Evolutionary conservation across 768 basidiomycete species (phyloP).

Genomic region (Neoboletus brunneissimus): DNA sequence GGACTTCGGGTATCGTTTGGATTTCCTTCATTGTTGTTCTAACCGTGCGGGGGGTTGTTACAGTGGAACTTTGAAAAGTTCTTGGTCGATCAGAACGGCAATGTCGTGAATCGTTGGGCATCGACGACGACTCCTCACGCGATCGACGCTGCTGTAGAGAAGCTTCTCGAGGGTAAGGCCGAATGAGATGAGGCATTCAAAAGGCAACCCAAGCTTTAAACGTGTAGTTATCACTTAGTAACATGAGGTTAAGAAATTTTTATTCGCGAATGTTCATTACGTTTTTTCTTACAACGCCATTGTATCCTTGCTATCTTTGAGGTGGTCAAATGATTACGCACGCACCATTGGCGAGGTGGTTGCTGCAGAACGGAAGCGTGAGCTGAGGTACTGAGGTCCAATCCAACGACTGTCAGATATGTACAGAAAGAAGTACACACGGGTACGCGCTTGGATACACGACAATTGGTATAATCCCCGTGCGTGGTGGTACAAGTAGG

Average conservation of each 20-base stretch:
- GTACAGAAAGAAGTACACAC: no score
- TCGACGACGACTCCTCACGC: conserved; percentile 68
- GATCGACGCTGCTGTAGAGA: conserved; percentile 62
- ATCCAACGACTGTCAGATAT: neutral
- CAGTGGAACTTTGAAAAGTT: conserved; percentile 95
- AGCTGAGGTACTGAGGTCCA: no score
- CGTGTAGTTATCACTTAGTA: neutral
- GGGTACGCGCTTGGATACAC: neutral
- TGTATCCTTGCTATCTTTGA: neutral
- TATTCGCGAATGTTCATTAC: neutral
- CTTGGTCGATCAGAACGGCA: conserved; percentile 73
- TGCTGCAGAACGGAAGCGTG: neutral
- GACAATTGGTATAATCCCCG: neutral
- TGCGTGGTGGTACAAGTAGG: neutral
- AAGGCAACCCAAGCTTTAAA: conserved; percentile 15
- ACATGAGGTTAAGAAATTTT: neutral
- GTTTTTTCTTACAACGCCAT: neutral
- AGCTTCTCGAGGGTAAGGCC: conserved; percentile 41
- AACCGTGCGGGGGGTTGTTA: neutral
- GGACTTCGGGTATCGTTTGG: neutral
- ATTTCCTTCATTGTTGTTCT: neutral
- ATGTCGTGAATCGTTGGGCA: conserved; percentile 72
- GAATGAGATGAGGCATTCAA: conserved; percentile 11
- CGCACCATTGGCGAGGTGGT: no score
- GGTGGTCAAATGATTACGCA: no score